Evolutionary conservation across 2,329 filamentous ascomycete genomes (phyloP), one percentile per base, ranked within the genome.

Genomic region (Sporothrix brasiliensis): DNA sequence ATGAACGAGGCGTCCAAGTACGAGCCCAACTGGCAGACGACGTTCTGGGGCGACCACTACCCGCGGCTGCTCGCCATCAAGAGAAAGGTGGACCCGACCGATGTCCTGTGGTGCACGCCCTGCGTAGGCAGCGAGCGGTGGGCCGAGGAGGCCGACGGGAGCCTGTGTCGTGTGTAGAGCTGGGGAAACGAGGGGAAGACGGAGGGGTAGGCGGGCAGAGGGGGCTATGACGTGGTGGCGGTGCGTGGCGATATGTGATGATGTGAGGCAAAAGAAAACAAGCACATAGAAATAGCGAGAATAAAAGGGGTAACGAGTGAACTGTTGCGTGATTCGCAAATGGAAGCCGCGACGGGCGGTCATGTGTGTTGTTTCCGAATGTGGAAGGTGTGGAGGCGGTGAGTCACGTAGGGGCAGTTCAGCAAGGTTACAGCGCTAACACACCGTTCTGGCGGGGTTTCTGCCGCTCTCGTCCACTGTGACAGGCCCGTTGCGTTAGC

Each of bases 21-120:
- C 52, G 72, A 73, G 68, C 72, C 75, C 1, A 71, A 79, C 49
- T 80, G 76, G 76, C 76, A 77, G 65, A 67, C 74, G n/a, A 74
- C 76, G 0, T 79, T 79, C 74, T 80, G 75, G 73, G 79, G 78
- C 4, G 73, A 70, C 44, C 76, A 79, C 41, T 80, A 80, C 56
- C 69, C 69, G 1, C 68, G 68, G 4, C 73, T 80, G 19, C 72
- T 76, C 5, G 68, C 73, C 1, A 74, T 78, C 47, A 79, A 81
- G 77, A 74, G 73, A 60, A 74, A 75, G 47, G 77, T 76, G 10
- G 79, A 81, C 69, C 79, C 77, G 0, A 69, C 75, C 1, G 75
- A 74, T n/a, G 68, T 79, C 1, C 76, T 80, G 44, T 74, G 72
- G 61, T 74, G 71, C 27, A 69, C 27, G 54, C 72, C 71, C 4